phyloP scores from a whole-genome alignment of 1,284 basidiomycete species.

The Singerocomus inundabilis region DNA sequence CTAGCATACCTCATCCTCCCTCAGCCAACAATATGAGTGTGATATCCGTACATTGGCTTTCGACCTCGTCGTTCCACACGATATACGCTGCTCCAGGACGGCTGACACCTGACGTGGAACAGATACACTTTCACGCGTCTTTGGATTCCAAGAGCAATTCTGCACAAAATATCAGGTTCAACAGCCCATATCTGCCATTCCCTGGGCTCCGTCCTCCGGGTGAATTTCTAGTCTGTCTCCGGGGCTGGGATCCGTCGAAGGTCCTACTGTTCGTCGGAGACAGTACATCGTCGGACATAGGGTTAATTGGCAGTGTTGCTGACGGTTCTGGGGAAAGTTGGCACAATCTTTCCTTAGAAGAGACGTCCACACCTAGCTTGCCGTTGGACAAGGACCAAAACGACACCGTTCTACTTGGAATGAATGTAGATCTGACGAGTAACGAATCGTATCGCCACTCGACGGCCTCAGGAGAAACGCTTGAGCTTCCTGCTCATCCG shows the following conservation, averaged over 20 bases:
- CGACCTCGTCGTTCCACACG: slow-evolving; percentile 68
- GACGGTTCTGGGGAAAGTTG: slow-evolving; percentile 48
- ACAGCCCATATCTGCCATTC: slow-evolving; percentile 53
- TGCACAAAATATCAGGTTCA: slow-evolving; percentile 47
- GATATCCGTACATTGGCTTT: slow-evolving; percentile 67
- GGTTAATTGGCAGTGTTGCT: slow-evolving; percentile 56
- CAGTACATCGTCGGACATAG: slow-evolving; percentile 73
- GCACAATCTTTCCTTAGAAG: slow-evolving; percentile 74
- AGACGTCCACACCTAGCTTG: slow-evolving; percentile 63
- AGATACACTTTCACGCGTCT: slow-evolving; percentile 60
- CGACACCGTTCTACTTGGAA: slow-evolving; percentile 69
- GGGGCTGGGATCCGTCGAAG: slow-evolving; percentile 64
- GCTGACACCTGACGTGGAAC: slow-evolving; percentile 44
- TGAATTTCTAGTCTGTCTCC: slow-evolving; percentile 54
- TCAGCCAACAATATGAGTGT: slow-evolving; percentile 48
- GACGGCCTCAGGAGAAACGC: slow-evolving; percentile 46
- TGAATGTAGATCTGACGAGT: slow-evolving; percentile 71
- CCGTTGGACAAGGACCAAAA: slow-evolving; percentile 70
- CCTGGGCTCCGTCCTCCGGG: slow-evolving; percentile 53
- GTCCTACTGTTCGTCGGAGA: slow-evolving; percentile 70
- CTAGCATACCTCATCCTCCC: slow-evolving; percentile 56
- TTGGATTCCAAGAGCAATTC: slow-evolving; percentile 58
- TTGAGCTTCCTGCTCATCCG: slow-evolving; percentile 56
- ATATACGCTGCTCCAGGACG: slow-evolving; percentile 56
- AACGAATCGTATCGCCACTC: slow-evolving; percentile 40